These are phyloP conservation scores for Saccharomycopsis hybrid DNA, from an alignment of 1,139 yeast species.

Conservation along the genomic window DNA sequence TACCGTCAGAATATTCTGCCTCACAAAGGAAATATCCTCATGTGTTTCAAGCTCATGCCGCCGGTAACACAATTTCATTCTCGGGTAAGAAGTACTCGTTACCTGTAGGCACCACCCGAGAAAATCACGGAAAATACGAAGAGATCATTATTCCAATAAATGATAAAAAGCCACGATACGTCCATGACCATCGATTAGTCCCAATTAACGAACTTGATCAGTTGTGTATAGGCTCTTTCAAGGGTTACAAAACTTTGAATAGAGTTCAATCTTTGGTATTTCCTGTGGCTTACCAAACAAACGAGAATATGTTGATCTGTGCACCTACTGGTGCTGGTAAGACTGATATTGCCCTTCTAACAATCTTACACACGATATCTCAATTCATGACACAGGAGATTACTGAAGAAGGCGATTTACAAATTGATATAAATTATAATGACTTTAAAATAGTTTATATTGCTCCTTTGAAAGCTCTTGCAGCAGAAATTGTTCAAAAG, in stretches of 20 bases:
- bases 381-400: conserved; percentile 43
- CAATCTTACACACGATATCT: conserved; percentile 58
- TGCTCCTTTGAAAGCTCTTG: conserved; percentile 92
- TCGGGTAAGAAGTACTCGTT: conserved; percentile 70
- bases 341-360: conserved; percentile 87
- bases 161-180: conserved; percentile 33
- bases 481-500: conserved; percentile 90
- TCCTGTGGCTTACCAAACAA: conserved; percentile 67
- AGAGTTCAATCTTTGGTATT: conserved; percentile 78
- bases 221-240: conserved; percentile 79
- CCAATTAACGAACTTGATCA: conserved; percentile 59
- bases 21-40: conserved; percentile 68
- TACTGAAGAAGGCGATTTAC: conserved; percentile 30
- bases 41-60: conserved; percentile 71
- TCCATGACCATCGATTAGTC: conserved; percentile 42
- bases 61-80: conserved; percentile 57
- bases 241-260: conserved; percentile 68
- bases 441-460: conserved; percentile 79
- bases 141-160: conserved; percentile 70
- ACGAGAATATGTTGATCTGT: conserved; percentile 72
- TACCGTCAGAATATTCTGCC: conserved; percentile 33
- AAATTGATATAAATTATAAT: conserved; percentile 30
- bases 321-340: conserved; percentile 99
- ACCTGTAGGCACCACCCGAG: conserved; percentile 77
- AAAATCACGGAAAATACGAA: conserved; percentile 59